Evolutionary conservation across 495 filamentous ascomycete genomes (phyloP), one percentile per base, ranked within the genome.

Genomic region (Copromyces sp.): DNA sequence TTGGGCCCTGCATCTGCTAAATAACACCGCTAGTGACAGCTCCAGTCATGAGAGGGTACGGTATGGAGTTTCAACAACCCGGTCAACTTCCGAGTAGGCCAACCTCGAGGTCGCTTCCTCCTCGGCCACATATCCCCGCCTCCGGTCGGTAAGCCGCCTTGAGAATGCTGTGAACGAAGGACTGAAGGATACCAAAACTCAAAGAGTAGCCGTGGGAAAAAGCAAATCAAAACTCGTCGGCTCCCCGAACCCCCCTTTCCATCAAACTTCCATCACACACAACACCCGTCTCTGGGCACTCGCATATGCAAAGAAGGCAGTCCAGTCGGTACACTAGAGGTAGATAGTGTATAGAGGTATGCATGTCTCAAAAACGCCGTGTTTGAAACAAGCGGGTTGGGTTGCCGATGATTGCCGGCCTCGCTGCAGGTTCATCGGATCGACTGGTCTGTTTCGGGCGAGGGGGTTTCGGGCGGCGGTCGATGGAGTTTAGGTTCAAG

Each of bases 391-490:
- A 32, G 14, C 12, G 29, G 14, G 70, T n/a, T 12, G 53, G 17
- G 32, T 72, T 68, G n/a, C 47, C 29, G 70, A 61, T 72, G 71
- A 72, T 72, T 70, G 71, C 39, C 71, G 65, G 39, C 20, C 3
- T 41, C 14, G 20, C 35, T 72, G 71, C 29, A 72, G 38, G 71
- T 65, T 72, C 59, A 72, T 72, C 71, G 71, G 71, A 72, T 72
- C 71, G 71, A n/a, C 61, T 47, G 41, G 32, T 53, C 29, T 32
- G 24, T 71, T 47, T 47, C 39, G 69, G 69, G 69, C 24, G 68
- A 40, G 68, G 39, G 39, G 69, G 45, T 53, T 59, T 14, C 24
- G 53, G 53, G 53, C 29, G 47, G 20, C 16, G 16, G 14, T 14
- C 47, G 47, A 59, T 59, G 20, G 20, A 59, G 47, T 29, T 61